Percentiles rank a stretch among this genome's conserved stretches.
Conservation (phyloP, 1,139 yeast species). For the Protomyces lactucae-debilis region DNA sequence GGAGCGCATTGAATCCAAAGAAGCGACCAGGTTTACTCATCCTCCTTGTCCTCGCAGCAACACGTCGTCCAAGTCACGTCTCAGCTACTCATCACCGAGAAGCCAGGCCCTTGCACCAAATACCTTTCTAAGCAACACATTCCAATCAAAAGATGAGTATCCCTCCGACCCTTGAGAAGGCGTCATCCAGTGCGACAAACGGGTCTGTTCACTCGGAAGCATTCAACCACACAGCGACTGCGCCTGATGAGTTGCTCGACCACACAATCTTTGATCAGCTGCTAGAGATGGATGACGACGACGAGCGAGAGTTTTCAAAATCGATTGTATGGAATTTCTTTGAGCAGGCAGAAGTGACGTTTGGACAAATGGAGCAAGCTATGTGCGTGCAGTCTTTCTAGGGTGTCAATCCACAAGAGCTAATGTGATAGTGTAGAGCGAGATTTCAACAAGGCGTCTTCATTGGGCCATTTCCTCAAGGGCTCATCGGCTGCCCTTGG, state of each 20-base stretch:
- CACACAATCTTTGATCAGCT: slow-evolving; percentile 87
- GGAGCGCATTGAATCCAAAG: no score
- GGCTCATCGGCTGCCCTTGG: slow-evolving; percentile 97
- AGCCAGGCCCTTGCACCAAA: no score
- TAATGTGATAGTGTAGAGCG: slow-evolving; percentile 32
- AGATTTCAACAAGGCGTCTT: slow-evolving; percentile 59
- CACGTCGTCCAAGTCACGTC: no score
- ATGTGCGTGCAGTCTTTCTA: slow-evolving; percentile 37
- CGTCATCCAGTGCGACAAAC: not conserved
- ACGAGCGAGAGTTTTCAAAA: slow-evolving; percentile 70
- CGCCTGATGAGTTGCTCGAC: slow-evolving; percentile 59
- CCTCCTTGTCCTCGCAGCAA: no score
- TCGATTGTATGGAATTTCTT: slow-evolving; percentile 75
- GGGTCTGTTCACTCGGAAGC: not conserved
- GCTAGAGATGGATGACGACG: slow-evolving; percentile 90
- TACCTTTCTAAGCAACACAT: no score
- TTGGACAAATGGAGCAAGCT: slow-evolving; percentile 61
- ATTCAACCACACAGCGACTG: not conserved
- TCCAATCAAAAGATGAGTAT: not conserved
- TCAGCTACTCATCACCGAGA: no score
- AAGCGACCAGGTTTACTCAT: no score
- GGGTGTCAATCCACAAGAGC: not conserved
- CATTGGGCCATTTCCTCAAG: slow-evolving; percentile 84
- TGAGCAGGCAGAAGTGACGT: slow-evolving; percentile 81
- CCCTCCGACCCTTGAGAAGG: not conserved